Evolutionary conservation across 305 asterid genomes (phyloP), one percentile per base, ranked within the genome.

Genomic region (Fraxinus greggii): DNA sequence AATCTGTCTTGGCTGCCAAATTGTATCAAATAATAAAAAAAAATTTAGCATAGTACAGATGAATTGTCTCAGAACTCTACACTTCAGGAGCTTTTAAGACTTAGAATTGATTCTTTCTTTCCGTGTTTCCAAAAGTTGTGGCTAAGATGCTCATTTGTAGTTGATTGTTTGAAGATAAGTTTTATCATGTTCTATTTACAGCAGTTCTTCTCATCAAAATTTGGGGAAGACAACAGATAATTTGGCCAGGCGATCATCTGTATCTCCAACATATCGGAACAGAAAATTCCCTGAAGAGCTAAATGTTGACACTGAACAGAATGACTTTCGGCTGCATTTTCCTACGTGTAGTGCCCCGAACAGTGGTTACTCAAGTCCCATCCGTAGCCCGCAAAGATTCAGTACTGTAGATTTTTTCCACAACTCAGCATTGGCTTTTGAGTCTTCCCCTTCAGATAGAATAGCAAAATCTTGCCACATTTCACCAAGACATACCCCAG

Each of bases 311-410:
- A 85, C 87, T 17, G 54, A 87, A 75, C 81, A 85, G 72, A 69
- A 83, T 10, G 84, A 86, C 69, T 87, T 89, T 59, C 82, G 86
- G 74, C 80, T 83, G 45, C 80, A 85, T 26, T 86, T 88, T 77
- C 93, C 95, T 21, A 82, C 87, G 3, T 83, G 89, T 84, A 94
- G 98, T 86, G 97, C 98, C 82, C 98, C 98, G 0, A 79, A 87
- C 80, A 94, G 93, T 72, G 92, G 92, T 76, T 89, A 75, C 81
- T 90, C 94, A 2, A 94, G 97, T 82, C 98, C 98, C 6, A 76
- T 84, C 9, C 89, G n/a, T 19, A 94, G 97, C 88, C 93, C 97
- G 3, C 85, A 86, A 82, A 90, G 90, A 87, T 89, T 86, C 79
- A 85, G 86, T 56, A 89, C 94, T 0, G 83, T 83, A 78, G 94